A percentile compares a stretch with the other conserved stretches of the same genome.
Evolutionary conservation across 2,329 filamentous ascomycete species (phyloP).

Genomic region (Akanthomyces lecanii): DNA sequence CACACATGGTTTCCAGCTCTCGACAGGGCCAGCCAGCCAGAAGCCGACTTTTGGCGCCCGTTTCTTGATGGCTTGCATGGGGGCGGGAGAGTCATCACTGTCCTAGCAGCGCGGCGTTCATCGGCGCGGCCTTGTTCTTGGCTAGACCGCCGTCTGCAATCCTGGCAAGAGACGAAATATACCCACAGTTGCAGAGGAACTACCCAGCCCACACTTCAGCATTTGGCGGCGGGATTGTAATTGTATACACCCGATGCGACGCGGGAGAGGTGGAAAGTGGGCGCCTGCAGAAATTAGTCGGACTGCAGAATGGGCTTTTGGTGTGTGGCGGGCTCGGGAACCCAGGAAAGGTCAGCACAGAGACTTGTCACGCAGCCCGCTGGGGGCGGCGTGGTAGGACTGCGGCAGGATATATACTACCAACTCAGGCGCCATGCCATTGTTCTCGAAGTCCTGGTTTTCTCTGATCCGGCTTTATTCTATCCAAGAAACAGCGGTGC

Average conservation of each 20-base stretch:
- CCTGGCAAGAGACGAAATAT: no score
- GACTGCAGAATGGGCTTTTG: not conserved
- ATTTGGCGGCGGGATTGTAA: no score
- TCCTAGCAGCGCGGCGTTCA: not conserved
- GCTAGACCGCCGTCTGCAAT: not conserved
- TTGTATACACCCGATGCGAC: not conserved
- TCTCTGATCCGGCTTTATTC: not conserved
- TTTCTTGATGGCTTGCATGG: conserved; percentile 1
- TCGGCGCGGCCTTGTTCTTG: not conserved
- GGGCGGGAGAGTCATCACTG: not conserved
- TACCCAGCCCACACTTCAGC: no score
- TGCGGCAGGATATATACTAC: conserved; percentile 7
- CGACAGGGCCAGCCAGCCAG: not conserved
- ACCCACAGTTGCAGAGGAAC: no score
- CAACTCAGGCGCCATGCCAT: not conserved
- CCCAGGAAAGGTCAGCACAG: not conserved
- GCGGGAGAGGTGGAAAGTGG: not conserved
- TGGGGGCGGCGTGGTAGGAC: not conserved
- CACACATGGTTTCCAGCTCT: not conserved
- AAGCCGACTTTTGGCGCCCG: conserved; percentile 3
- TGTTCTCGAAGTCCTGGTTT: not conserved
- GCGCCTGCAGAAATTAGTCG: conserved; percentile 13
- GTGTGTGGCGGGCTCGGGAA: not conserved
- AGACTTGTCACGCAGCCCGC: not conserved
- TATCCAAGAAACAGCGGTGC: not conserved